Percentiles rank a stretch among this genome's conserved stretches.
Evolutionary conservation across 2,329 filamentous ascomycete genomes (phyloP).

Genomic region (Balansia obtecta): DNA sequence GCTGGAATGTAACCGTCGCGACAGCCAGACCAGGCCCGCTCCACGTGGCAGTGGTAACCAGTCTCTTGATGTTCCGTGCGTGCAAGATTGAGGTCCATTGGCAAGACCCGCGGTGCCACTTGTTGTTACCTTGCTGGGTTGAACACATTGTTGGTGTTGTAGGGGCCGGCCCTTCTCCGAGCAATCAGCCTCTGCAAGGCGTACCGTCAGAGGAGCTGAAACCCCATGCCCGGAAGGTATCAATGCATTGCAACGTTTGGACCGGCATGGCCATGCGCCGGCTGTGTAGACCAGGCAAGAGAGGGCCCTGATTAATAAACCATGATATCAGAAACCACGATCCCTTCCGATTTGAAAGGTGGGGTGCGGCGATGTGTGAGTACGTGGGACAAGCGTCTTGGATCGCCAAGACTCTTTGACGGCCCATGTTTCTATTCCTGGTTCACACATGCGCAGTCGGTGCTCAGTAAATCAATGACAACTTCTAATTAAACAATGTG

Average conservation of each 20-base stretch:
- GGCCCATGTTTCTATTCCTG: constrained; percentile 1
- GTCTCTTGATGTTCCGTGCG: not conserved
- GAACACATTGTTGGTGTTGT: not conserved
- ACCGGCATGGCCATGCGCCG: constrained; percentile 1
- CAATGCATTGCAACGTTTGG: not conserved
- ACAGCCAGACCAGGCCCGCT: not conserved
- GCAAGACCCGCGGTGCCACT: not conserved
- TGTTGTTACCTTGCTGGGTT: not conserved
- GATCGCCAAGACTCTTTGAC: not conserved
- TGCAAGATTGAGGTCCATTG: not conserved
- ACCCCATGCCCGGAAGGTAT: not conserved
- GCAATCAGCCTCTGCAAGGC: not conserved
- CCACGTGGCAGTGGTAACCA: not conserved
- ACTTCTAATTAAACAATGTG: not conserved
- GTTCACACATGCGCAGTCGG: not conserved
- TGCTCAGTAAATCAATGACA: not conserved
- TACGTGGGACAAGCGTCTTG: not conserved
- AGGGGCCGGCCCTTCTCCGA: not conserved
- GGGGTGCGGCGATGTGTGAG: not conserved
- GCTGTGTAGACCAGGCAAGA: not conserved
- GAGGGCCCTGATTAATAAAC: not conserved
- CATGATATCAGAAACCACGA: not conserved
- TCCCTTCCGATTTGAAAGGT: not conserved
- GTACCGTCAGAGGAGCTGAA: not conserved
- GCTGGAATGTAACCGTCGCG: not conserved